These are phyloP conservation scores for Penicillium parvum DNA, from an alignment of 495 filamentous ascomycete genomes.

Conservation along the genomic window DNA sequence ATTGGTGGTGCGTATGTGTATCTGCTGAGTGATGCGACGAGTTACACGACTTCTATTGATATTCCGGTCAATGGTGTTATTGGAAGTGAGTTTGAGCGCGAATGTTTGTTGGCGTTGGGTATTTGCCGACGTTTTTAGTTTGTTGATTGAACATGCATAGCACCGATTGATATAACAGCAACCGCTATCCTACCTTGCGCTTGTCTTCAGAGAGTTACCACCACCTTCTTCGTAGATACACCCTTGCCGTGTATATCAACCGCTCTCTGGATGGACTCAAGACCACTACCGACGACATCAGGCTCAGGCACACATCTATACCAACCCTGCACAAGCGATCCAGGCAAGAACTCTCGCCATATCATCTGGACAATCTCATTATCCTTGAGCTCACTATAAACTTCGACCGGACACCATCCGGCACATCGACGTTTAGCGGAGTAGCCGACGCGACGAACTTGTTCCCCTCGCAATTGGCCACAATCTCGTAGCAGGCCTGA, in stretches of 20 bases:
- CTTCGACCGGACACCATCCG: background rate
- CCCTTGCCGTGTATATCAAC: background rate
- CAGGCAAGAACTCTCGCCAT: background rate
- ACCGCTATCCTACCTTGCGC: too few species aligned
- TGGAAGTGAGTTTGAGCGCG: conserved; percentile 20
- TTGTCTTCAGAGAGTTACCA: background rate
- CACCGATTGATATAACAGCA: too few species aligned
- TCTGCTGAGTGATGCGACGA: conserved; percentile 36
- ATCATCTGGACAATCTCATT: background rate
- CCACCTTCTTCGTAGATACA: background rate
- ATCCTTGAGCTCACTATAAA: background rate
- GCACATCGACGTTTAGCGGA: background rate
- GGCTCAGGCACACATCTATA: background rate
- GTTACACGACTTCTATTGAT: conserved; percentile 41
- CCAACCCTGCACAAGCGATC: background rate
- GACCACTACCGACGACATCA: background rate
- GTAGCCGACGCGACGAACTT: background rate
- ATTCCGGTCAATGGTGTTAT: conserved; percentile 35
- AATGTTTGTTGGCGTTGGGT: too few species aligned
- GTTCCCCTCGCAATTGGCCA: background rate
- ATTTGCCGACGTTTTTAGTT: too few species aligned
- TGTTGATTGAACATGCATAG: too few species aligned
- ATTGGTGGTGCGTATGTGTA: conserved; percentile 41
- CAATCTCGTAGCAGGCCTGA: background rate
- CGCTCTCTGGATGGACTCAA: background rate